phyloP scores from a whole-genome alignment of 164 flowering plant genomes.

The Sextonia rubra region DNA sequence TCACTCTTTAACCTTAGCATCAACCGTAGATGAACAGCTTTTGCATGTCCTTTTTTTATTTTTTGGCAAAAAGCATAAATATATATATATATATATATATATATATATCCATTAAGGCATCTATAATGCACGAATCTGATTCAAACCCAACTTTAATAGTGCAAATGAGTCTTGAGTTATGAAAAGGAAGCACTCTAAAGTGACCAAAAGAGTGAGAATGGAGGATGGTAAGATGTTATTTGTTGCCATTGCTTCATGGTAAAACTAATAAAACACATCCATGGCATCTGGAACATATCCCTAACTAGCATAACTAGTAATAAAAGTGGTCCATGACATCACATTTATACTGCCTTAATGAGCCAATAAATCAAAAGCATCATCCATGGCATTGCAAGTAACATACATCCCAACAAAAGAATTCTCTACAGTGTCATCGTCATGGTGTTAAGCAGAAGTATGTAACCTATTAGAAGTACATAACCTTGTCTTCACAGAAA shows the following conservation, averaged over 20 bases:
- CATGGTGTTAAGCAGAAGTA: no score
- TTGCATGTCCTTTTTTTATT: no score
- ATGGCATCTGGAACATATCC: constrained; percentile 15
- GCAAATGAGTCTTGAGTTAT: constrained; percentile 14
- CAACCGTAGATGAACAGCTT: constrained; percentile 10
- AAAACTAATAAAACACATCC: constrained; percentile 8
- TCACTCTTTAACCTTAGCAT: no score
- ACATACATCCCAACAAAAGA: no score
- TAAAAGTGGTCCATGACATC: constrained; percentile 17
- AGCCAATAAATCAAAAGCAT: constrained; percentile 11
- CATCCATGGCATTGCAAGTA: constrained; percentile 2
- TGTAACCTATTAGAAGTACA: no score
- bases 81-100: no score
- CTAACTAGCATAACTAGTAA: constrained; percentile 8
- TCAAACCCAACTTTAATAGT: constrained; percentile 7
- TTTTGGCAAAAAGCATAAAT: no score
- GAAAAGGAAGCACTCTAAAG: constrained; percentile 6
- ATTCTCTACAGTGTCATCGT: no score
- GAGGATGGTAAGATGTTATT: constrained; percentile 5
- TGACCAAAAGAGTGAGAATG: no score
- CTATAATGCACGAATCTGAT: constrained; percentile 9
- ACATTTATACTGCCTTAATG: constrained; percentile 5
- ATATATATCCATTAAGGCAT: constrained; percentile 17
- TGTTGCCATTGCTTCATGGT: background rate
- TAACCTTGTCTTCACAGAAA: no score